A percentile compares a stretch with the other conserved stretches of the same genome.
Conservation (phyloP, 1,284 basidiomycete species). For the Athelia sp. region DNA sequence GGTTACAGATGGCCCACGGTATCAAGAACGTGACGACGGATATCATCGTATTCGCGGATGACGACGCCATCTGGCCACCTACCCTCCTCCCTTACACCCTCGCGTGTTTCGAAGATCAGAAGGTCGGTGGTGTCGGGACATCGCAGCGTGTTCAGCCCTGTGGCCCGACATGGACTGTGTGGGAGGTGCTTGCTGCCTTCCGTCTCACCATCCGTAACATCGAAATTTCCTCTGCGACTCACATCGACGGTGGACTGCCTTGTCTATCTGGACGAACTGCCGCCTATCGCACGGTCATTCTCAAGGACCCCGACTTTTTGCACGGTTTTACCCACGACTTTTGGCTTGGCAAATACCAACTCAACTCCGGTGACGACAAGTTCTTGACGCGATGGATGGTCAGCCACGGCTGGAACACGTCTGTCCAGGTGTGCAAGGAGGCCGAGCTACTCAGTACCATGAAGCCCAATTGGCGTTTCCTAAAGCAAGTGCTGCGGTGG, state of each 20-base stretch:
- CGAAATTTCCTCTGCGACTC: constrained; percentile 83
- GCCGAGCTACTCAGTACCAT: constrained; percentile 88
- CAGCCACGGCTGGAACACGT: constrained; percentile 88
- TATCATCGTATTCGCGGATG: constrained; percentile 94
- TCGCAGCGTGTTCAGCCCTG: constrained; percentile 83
- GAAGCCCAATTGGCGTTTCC: constrained; percentile 94
- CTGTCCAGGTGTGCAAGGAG: constrained; percentile 88
- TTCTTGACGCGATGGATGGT: constrained; percentile 97
- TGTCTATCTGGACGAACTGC: constrained; percentile 91
- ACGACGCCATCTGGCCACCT: constrained; percentile 93
- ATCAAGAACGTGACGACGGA: constrained; percentile 87
- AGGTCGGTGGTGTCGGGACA: constrained; percentile 87
- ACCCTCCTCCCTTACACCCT: constrained; percentile 81
- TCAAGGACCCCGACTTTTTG: constrained; percentile 90
- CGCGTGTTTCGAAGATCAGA: constrained; percentile 91
- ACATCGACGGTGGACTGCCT: constrained; percentile 89
- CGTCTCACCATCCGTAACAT: constrained; percentile 89
- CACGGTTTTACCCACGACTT: constrained; percentile 92
- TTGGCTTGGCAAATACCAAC: constrained; percentile 89
- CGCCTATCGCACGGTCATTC: constrained; percentile 87
- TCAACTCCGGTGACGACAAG: constrained; percentile 92
- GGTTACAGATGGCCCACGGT: constrained; percentile 88
- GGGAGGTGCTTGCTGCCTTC: constrained; percentile 92
- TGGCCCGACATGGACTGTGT: constrained; percentile 79
- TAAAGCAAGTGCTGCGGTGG: constrained; percentile 91